Evolutionary conservation across 202 grass and related monocot species (phyloP).

Genomic region (Brachypodium distachyon): DNA sequence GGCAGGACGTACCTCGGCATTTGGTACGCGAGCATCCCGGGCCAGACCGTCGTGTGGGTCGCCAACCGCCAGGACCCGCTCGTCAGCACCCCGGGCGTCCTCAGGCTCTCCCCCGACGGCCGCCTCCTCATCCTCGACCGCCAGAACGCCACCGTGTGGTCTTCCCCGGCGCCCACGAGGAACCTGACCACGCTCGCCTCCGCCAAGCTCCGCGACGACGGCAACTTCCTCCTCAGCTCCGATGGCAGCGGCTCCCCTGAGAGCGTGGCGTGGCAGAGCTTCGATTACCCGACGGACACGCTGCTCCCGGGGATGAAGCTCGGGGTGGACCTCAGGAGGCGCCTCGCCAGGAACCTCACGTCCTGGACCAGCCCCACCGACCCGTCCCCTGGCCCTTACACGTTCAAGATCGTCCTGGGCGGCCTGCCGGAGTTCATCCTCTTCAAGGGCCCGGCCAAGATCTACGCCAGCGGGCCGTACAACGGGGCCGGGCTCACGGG

Average conservation of each 20-base stretch:
- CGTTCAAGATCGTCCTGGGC: conserved; percentile 29
- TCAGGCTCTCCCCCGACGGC: conserved; percentile 31
- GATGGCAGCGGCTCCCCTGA: not conserved
- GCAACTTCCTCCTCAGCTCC: conserved; percentile 48
- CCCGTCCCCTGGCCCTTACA: conserved; percentile 43
- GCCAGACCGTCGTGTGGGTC: conserved; percentile 58
- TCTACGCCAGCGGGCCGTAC: conserved; percentile 61
- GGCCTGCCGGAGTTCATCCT: conserved; percentile 47
- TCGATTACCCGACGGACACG: conserved; percentile 73
- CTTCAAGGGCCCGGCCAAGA: not conserved
- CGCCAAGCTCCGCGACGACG: conserved; percentile 31
- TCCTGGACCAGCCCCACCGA: conserved; percentile 46
- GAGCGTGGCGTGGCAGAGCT: conserved; percentile 73
- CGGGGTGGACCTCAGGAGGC: conserved; percentile 25
- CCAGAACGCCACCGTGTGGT: conserved; percentile 36
- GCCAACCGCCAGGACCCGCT: conserved; percentile 56
- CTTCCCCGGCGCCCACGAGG: not conserved
- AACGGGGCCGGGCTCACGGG: conserved; percentile 60
- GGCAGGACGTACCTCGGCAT: conserved; percentile 47
- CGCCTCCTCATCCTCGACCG: conserved; percentile 33
- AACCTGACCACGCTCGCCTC: conserved; percentile 4
- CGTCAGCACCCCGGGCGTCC: not conserved
- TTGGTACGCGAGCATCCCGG: conserved; percentile 46
- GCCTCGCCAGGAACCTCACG: conserved; percentile 38
- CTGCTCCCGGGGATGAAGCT: conserved; percentile 74